Percentiles rank a stretch among this genome's conserved stretches.
phyloP scores from a whole-genome alignment of 306 rosid genomes.

The Nissolia schottii region DNA sequence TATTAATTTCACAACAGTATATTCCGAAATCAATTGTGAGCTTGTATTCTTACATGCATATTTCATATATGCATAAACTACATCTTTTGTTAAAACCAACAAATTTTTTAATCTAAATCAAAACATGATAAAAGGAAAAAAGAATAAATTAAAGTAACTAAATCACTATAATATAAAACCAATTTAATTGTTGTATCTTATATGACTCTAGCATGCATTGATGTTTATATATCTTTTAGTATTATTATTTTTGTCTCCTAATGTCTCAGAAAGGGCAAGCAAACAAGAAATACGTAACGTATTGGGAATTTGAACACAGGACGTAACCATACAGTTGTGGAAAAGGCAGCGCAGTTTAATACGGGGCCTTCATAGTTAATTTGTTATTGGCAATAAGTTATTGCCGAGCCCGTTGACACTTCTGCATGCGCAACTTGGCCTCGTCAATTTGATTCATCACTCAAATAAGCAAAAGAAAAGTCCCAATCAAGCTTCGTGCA shows the following conservation, averaged over 20 bases:
- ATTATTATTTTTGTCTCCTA: conserved; percentile 34
- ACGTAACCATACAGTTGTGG: conserved; percentile 1
- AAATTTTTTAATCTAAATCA: no score
- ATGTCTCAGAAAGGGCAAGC: conserved; percentile 42
- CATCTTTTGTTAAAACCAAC: no score
- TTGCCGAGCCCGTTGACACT: background rate
- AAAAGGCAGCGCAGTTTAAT: conserved; percentile 3
- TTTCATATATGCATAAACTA: no score
- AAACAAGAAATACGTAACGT: background rate
- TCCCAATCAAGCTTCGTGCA: background rate
- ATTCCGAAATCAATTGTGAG: no score
- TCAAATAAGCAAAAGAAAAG: background rate
- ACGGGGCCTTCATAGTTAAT: background rate
- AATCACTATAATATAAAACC: no score
- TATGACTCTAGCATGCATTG: no score
- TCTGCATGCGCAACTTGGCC: background rate
- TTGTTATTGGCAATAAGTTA: no score
- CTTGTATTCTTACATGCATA: no score
- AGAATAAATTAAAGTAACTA: no score
- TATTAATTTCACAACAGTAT: no score
- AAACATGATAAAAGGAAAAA: no score
- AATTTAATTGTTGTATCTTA: no score
- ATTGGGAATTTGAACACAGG: background rate
- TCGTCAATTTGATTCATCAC: background rate
- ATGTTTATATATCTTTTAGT: background rate